A percentile compares a stretch with the other conserved stretches of the same genome.
These are phyloP conservation scores for Punica granatum DNA, from an alignment of 345 rosid genomes.

Conservation along the genomic window DNA sequence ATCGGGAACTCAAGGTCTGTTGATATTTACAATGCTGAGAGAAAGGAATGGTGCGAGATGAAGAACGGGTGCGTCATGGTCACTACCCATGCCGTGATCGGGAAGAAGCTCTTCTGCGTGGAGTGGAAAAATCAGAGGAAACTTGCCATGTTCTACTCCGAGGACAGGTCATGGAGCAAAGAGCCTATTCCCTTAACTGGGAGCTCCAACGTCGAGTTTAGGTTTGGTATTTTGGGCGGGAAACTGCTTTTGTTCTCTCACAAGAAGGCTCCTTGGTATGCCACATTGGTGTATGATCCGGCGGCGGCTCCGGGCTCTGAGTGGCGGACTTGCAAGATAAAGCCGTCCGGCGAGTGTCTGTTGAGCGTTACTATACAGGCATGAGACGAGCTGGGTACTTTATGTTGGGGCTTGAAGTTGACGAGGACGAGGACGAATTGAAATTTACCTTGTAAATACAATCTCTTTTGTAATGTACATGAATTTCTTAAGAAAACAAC, in stretches of 20 bases:
- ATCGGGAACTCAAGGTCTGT: slow-evolving; percentile 77
- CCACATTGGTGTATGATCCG: slow-evolving; percentile 66
- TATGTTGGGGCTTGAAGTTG: too few relatives aligned
- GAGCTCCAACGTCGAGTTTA: slow-evolving; percentile 52
- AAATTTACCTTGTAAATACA: not conserved
- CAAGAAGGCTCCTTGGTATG: slow-evolving; percentile 40
- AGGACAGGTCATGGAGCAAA: slow-evolving; percentile 63
- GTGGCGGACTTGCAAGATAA: slow-evolving; percentile 64
- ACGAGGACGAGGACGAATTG: not conserved
- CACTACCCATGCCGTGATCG: slow-evolving; percentile 83
- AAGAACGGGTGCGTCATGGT: slow-evolving; percentile 93
- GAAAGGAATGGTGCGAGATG: slow-evolving; percentile 59
- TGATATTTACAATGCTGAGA: slow-evolving; percentile 64
- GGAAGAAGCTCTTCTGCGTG: slow-evolving; percentile 68
- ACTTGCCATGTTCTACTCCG: slow-evolving; percentile 56
- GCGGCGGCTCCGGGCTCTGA: slow-evolving; percentile 54
- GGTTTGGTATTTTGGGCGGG: slow-evolving; percentile 65
- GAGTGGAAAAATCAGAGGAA: slow-evolving; percentile 90
- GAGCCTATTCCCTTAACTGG: slow-evolving; percentile 73
- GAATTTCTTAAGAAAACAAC: not conserved
- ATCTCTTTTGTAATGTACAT: too few relatives aligned
- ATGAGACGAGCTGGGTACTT: slow-evolving; percentile 32
- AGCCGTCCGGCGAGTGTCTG: slow-evolving; percentile 63
- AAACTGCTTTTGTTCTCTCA: slow-evolving; percentile 68
- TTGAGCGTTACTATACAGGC: slow-evolving; percentile 69